These are phyloP conservation scores for Sporobolomyces pararoseus DNA, from an alignment of 768 basidiomycete species.

Conservation along the genomic window DNA sequence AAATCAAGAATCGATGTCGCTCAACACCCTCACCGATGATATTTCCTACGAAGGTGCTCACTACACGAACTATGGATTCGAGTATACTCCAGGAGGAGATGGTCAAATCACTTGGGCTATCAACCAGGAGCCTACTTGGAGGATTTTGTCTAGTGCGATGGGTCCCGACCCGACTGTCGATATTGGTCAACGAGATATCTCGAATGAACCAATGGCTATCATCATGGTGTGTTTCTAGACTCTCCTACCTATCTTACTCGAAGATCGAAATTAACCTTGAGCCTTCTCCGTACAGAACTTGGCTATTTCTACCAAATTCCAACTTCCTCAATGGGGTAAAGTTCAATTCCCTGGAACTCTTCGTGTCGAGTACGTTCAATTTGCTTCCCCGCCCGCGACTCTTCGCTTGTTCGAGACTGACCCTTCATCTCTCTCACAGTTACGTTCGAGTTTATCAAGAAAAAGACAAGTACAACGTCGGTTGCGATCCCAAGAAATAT, in stretches of 20 bases:
- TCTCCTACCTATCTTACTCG: not conserved
- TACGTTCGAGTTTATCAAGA: slow-evolving; percentile 50
- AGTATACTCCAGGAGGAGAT: slow-evolving; percentile 49
- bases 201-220: slow-evolving; percentile 79
- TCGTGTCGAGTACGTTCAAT: slow-evolving; percentile 28
- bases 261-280: not conserved
- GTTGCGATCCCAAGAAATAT: slow-evolving; percentile 63
- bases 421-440: not conserved
- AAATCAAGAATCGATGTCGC: slow-evolving; percentile 36
- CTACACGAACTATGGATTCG: slow-evolving; percentile 41
- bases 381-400: not conserved
- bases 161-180: slow-evolving; percentile 61
- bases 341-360: slow-evolving; percentile 66
- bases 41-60: slow-evolving; percentile 35
- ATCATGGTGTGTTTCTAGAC: slow-evolving; percentile 10
- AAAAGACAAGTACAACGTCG: slow-evolving; percentile 59
- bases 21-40: slow-evolving; percentile 37
- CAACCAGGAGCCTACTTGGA: slow-evolving; percentile 67
- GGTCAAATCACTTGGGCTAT: slow-evolving; percentile 83
- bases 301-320: slow-evolving; percentile 55
- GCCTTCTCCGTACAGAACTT: slow-evolving; percentile 50
- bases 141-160: slow-evolving; percentile 62
- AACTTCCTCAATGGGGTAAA: slow-evolving; percentile 54
- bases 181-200: slow-evolving; percentile 64
- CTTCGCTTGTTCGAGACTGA: not conserved